Evolutionary conservation across 129 eudicot genomes (phyloP).

Genomic region (Pittosporum tobira): DNA sequence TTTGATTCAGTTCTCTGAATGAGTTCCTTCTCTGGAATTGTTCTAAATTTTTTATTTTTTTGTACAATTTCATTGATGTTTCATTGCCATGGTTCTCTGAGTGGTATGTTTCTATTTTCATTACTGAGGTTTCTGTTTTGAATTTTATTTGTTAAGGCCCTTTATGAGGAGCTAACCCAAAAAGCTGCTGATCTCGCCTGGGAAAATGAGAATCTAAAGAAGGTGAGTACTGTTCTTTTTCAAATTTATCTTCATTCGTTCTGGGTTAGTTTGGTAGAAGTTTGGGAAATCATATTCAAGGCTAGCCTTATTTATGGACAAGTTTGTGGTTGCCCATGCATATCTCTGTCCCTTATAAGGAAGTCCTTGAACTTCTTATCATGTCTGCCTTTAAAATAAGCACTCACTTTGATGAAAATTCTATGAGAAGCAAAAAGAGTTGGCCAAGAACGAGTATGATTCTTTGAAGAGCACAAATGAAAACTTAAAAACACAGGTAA

Average conservation of each 20-base stretch:
- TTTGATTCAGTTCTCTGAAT: too few species aligned
- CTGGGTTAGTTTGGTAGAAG: background rate
- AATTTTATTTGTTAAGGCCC: conserved; percentile 36
- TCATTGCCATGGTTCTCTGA: too few species aligned
- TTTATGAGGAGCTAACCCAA: conserved; percentile 48
- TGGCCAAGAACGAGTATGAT: conserved; percentile 28
- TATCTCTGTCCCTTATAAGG: conserved; percentile 3
- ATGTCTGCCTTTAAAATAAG: background rate
- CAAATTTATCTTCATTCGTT: background rate
- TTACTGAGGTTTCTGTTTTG: background rate
- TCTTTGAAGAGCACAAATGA: conserved; percentile 44
- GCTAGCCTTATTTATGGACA: background rate
- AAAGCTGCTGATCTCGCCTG: conserved; percentile 56
- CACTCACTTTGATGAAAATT: background rate
- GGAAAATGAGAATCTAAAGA: conserved; percentile 71
- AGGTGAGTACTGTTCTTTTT: conserved; percentile 22
- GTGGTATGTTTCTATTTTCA: too few species aligned
- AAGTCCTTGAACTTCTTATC: background rate
- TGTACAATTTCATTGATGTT: too few species aligned
- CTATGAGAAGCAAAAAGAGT: conserved; percentile 44
- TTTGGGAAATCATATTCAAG: background rate
- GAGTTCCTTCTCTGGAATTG: too few species aligned
- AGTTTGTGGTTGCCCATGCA: background rate
- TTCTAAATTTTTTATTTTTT: too few species aligned
- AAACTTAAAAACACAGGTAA: conserved; percentile 54